phyloP scores from a whole-genome alignment of 345 rosid genomes.

The Syzygium oleosum region DNA sequence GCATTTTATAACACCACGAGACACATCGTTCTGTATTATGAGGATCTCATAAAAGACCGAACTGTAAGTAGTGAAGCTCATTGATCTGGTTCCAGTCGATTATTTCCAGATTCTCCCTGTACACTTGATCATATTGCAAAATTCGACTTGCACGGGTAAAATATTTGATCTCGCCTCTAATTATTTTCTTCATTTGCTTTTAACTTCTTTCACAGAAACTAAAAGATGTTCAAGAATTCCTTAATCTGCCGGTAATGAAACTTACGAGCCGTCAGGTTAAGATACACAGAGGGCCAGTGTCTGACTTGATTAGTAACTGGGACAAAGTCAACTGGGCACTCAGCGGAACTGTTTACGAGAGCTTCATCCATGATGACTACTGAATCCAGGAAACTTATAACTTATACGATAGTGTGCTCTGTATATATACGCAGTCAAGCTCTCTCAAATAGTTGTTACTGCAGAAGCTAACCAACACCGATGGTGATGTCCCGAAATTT shows the following conservation, averaged over 20 bases:
- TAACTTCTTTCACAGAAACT: slow-evolving; percentile 44
- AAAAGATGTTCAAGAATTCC: slow-evolving; percentile 63
- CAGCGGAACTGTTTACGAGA: slow-evolving; percentile 58
- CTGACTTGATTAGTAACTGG: slow-evolving; percentile 72
- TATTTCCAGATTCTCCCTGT: neutral
- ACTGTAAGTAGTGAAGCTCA: slow-evolving; percentile 29
- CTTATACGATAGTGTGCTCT: neutral
- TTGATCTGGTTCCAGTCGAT: neutral
- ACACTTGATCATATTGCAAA: neutral
- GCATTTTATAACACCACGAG: slow-evolving; percentile 62
- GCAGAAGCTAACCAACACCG: neutral
- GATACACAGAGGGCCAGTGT: slow-evolving; percentile 73
- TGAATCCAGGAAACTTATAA: slow-evolving; percentile 14
- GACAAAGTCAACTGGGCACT: slow-evolving; percentile 61
- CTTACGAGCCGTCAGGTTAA: slow-evolving; percentile 81
- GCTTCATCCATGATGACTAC: slow-evolving; percentile 53
- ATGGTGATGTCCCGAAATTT: neutral
- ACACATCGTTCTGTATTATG: slow-evolving; percentile 70
- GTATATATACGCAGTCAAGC: neutral
- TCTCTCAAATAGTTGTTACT: neutral
- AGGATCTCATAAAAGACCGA: slow-evolving; percentile 57
- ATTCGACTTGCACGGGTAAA: neutral
- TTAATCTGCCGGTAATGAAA: slow-evolving; percentile 52
- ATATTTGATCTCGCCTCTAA: neutral
- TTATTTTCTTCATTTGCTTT: neutral